Evolutionary conservation across 371 early-diverging fungal genomes (phyloP).

Genomic region (Syncephalastrum sp.): DNA sequence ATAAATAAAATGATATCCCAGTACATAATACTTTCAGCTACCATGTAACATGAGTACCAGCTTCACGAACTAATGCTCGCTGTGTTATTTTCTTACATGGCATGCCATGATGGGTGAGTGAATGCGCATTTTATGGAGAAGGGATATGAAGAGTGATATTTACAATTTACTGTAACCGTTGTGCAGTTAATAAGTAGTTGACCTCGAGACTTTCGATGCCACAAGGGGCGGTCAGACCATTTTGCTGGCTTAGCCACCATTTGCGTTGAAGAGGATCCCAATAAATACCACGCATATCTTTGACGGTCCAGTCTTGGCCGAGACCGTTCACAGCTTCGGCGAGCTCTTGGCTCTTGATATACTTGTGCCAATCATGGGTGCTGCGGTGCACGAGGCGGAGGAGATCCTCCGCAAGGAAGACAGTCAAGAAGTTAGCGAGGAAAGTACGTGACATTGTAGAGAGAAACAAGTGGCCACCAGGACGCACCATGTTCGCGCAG

Average conservation of each 20-base stretch:
- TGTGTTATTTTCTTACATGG: too few species aligned
- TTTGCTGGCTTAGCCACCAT: conserved; percentile 36
- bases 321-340: conserved; percentile 25
- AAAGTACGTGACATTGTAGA: conserved; percentile 93
- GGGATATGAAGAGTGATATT: too few species aligned
- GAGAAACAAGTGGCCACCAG: conserved; percentile 74
- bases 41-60: too few species aligned
- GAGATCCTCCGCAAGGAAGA: conserved; percentile 84
- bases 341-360: conserved; percentile 51
- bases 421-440: conserved; percentile 72
- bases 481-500: conserved; percentile 61
- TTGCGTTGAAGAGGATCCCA: conserved; percentile 45
- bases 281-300: conserved; percentile 43
- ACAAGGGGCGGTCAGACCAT: conserved; percentile 33
- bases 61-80: too few species aligned
- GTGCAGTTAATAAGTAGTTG: conserved; percentile 46
- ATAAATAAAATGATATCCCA: too few species aligned
- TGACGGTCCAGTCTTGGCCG: conserved; percentile 42
- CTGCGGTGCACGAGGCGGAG: conserved; percentile 79
- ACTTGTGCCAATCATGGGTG: conserved; percentile 89
- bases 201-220: conserved; percentile 43
- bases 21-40: too few species aligned
- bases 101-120: too few species aligned
- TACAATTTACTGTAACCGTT: too few species aligned
- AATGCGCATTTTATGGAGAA: too few species aligned